Percentiles rank a stretch among this genome's conserved stretches.
Conservation (phyloP, 495 filamentous ascomycete species). For the Astrocystis sublimbata region DNA sequence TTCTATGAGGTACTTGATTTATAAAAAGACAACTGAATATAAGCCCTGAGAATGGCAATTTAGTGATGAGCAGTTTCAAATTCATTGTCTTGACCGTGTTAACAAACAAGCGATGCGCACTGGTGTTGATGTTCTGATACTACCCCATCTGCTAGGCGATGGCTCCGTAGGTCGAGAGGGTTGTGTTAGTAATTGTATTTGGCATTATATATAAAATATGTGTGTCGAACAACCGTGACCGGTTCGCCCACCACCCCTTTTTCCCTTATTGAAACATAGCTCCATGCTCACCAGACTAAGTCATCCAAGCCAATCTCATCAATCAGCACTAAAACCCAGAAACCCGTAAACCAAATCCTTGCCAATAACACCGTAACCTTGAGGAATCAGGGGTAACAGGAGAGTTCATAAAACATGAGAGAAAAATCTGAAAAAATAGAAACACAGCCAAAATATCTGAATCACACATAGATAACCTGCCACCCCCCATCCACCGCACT, state of each 20-base stretch:
- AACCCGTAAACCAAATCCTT: not conserved
- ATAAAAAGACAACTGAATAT: not conserved
- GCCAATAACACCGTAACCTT: not conserved
- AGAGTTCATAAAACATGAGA: not conserved
- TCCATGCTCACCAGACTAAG: no score
- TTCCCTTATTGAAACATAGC: no score
- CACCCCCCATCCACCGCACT: not conserved
- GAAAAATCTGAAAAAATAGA: not conserved
- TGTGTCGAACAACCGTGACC: no score
- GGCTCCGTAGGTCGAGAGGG: no score
- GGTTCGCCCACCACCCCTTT: no score
- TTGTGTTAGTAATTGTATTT: no score
- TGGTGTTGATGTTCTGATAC: not conserved
- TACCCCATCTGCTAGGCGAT: no score
- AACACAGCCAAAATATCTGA: not conserved
- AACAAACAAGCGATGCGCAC: not conserved
- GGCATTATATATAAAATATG: no score
- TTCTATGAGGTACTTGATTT: not conserved
- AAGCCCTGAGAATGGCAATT: not conserved
- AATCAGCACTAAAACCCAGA: no score
- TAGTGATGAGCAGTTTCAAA: not conserved
- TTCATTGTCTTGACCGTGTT: not conserved
- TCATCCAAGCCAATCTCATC: not conserved
- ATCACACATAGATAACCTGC: slow-evolving; percentile 15
- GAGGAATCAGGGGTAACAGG: not conserved